phyloP scores from a whole-genome alignment of 768 basidiomycete species.

The Phanerodontia chrysosporium region DNA sequence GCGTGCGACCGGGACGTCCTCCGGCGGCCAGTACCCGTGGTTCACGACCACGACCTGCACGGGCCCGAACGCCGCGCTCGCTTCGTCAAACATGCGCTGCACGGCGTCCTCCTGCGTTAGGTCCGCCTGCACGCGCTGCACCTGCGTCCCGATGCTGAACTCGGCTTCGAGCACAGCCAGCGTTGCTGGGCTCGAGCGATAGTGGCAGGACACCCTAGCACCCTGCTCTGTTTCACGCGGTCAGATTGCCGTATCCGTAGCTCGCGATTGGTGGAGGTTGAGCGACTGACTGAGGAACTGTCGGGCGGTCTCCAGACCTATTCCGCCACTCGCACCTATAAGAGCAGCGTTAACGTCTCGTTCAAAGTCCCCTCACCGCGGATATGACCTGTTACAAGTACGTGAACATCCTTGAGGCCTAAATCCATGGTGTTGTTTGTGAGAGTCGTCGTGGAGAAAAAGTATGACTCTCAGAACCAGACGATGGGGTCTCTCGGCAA shows the following conservation, averaged over 20 bases:
- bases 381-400: conserved; percentile 62
- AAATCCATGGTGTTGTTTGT: conserved; percentile 42
- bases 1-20: conserved; percentile 45
- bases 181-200: conserved; percentile 46
- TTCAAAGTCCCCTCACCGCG: neutral
- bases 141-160: conserved; percentile 30
- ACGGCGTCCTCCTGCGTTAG: conserved; percentile 57
- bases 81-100: conserved; percentile 38
- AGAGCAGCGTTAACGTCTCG: neutral
- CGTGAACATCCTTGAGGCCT: conserved; percentile 55
- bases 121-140: conserved; percentile 45
- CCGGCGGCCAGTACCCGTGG: conserved; percentile 49
- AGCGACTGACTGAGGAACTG: conserved; percentile 48
- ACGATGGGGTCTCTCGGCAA: too few species aligned
- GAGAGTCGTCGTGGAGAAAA: neutral
- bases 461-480: neutral
- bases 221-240: conserved; percentile 52
- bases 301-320: conserved; percentile 59
- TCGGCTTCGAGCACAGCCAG: conserved; percentile 37
- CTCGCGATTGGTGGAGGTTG: neutral
- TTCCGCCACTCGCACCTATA: conserved; percentile 70
- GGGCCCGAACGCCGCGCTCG: conserved; percentile 39
- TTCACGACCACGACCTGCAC: conserved; percentile 60
- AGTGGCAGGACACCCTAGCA: conserved; percentile 69
- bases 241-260: neutral